Evolutionary conservation across 1,139 yeast genomes (phyloP).

Genomic region (Diutina sp.): DNA sequence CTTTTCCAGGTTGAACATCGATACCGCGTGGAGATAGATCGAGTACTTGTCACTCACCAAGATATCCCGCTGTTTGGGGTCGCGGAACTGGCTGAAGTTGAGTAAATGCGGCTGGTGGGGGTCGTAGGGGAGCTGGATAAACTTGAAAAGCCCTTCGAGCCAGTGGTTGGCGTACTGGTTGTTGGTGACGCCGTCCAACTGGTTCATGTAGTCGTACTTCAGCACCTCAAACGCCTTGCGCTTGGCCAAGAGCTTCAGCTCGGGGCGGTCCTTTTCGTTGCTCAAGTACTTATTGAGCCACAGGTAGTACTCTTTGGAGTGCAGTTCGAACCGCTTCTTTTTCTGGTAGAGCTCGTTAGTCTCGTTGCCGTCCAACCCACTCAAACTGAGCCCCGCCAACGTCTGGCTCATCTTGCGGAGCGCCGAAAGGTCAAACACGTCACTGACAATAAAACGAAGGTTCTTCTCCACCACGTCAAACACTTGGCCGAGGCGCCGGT

Average conservation of each 20-base stretch:
- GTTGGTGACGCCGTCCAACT: slow-evolving; percentile 46
- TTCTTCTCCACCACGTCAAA: slow-evolving; percentile 24
- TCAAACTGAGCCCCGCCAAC: slow-evolving; percentile 5
- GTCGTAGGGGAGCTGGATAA: slow-evolving; percentile 14
- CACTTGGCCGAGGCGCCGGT: slow-evolving; percentile 6
- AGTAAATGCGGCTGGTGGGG: slow-evolving; percentile 8
- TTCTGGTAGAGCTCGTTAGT: slow-evolving; percentile 8
- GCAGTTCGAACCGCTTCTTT: slow-evolving; percentile 54
- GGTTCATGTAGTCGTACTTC: slow-evolving; percentile 61
- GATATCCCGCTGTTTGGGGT: slow-evolving; percentile 12
- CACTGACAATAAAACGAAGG: slow-evolving; percentile 15
- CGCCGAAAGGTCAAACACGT: slow-evolving; percentile 19
- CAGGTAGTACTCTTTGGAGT: slow-evolving; percentile 59
- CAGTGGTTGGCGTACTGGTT: slow-evolving; percentile 31
- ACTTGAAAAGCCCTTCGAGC: slow-evolving; percentile 27
- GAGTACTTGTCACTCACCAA: slow-evolving; percentile 17
- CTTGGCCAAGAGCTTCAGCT: slow-evolving; percentile 47
- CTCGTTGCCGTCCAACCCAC: slow-evolving; percentile 5
- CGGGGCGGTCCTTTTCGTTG: slow-evolving; percentile 50
- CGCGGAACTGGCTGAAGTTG: slow-evolving; percentile 11
- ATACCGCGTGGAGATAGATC: slow-evolving; percentile 21
- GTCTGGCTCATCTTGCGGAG: slow-evolving; percentile 13
- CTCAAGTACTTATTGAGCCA: slow-evolving; percentile 63
- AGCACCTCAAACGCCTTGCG: slow-evolving; percentile 53
- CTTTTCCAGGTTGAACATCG: slow-evolving; percentile 30